A percentile compares a stretch with the other conserved stretches of the same genome.
Evolutionary conservation across 1,284 basidiomycete species (phyloP).

Genomic region (Cerioporus squamosus): DNA sequence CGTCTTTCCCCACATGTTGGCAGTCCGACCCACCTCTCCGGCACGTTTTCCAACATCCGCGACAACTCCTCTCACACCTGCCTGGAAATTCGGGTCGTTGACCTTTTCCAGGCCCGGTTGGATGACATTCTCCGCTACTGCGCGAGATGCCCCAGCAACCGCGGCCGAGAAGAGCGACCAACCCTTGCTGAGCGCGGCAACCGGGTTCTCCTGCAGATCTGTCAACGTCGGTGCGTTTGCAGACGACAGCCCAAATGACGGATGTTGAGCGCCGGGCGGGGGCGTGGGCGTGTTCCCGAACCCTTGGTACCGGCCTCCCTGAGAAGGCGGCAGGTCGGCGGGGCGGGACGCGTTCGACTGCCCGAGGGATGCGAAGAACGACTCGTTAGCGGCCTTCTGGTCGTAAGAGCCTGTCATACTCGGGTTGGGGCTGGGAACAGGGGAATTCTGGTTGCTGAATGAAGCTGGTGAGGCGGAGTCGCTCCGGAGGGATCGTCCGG

Average conservation of each 20-base stretch:
- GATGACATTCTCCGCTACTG: slow-evolving; percentile 79
- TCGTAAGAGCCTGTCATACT: slow-evolving; percentile 43
- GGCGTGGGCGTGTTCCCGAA: slow-evolving; percentile 79
- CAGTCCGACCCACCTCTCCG: slow-evolving; percentile 57
- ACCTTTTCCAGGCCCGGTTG: slow-evolving; percentile 82
- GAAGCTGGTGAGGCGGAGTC: slow-evolving; percentile 57
- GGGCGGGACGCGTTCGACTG: slow-evolving; percentile 72
- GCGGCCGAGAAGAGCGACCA: slow-evolving; percentile 84
- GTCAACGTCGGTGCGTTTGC: slow-evolving; percentile 68
- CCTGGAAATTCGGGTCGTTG: slow-evolving; percentile 76
- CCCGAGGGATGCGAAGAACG: slow-evolving; percentile 76
- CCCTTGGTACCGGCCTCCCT: slow-evolving; percentile 85
- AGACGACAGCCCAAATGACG: slow-evolving; percentile 70
- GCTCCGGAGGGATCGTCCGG: slow-evolving; percentile 48
- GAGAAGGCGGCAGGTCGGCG: slow-evolving; percentile 77
- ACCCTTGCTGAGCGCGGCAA: slow-evolving; percentile 79
- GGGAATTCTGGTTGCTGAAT: slow-evolving; percentile 51
- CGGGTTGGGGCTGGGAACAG: slow-evolving; percentile 36
- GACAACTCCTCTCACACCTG: slow-evolving; percentile 71
- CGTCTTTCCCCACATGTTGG: slow-evolving; percentile 73
- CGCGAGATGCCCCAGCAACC: slow-evolving; percentile 72
- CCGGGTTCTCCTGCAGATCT: slow-evolving; percentile 82
- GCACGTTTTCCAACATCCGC: slow-evolving; percentile 69
- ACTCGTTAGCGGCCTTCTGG: slow-evolving; percentile 77
- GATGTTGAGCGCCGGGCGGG: slow-evolving; percentile 50